Conservation (phyloP, 163 green algal species). For the Chlamydomonas reinhardtii region DNA sequence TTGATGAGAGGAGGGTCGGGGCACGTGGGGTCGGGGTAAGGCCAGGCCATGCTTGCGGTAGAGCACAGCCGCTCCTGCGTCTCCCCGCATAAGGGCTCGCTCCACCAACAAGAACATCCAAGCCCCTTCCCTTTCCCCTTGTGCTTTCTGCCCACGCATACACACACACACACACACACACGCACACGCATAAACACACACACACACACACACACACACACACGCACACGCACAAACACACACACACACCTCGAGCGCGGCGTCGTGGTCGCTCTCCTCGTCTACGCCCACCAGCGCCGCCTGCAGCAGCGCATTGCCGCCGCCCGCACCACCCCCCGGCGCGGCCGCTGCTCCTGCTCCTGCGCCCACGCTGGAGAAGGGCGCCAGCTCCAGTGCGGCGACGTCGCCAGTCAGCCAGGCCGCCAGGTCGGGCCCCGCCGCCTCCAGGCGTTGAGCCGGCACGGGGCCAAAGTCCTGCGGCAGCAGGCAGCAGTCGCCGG, state of each 20-base stretch:
- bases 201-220: too few species aligned
- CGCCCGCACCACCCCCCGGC: not conserved
- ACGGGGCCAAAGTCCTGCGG: not conserved
- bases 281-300: slow-evolving; percentile 24
- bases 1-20: too few species aligned
- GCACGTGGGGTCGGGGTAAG: not conserved
- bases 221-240: too few species aligned
- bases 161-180: too few species aligned
- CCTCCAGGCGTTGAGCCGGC: slow-evolving; percentile 60
- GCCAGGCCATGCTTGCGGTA: too few species aligned
- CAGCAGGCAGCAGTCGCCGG: too few species aligned
- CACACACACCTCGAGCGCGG: slow-evolving; percentile 2
- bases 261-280: slow-evolving; percentile 3
- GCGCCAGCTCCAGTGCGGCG: slow-evolving; percentile 40
- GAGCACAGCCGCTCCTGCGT: too few species aligned
- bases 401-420: slow-evolving; percentile 61
- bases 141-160: too few species aligned
- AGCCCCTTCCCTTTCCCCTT: too few species aligned
- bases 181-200: too few species aligned
- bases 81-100: too few species aligned
- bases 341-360: not conserved
- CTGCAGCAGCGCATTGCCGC: not conserved
- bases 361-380: not conserved
- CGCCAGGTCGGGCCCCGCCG: slow-evolving; percentile 51
- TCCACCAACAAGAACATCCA: too few species aligned